These are phyloP conservation scores for Penicillium sp. DNA, from an alignment of 2,329 filamentous ascomycete genomes.

Conservation along the genomic window DNA sequence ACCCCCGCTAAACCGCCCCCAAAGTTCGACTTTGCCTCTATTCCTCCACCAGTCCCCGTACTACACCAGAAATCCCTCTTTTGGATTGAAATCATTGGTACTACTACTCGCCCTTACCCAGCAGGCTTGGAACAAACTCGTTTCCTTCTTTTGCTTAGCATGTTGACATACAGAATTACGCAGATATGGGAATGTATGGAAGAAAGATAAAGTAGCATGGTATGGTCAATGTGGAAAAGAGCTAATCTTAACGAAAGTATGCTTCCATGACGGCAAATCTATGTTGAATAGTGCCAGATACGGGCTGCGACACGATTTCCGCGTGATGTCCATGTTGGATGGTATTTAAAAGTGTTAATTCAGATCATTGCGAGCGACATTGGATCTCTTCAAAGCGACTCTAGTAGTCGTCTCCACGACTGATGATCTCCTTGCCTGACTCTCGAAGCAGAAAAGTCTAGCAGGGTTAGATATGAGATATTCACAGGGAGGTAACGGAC, in stretches of 20 bases:
- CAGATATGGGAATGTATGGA: background rate
- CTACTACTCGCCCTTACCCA: too few species aligned
- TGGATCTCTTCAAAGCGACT: background rate
- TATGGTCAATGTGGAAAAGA: background rate
- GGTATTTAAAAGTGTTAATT: background rate
- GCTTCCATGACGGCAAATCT: background rate
- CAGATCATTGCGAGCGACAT: background rate
- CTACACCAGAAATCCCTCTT: background rate
- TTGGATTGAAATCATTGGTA: too few species aligned
- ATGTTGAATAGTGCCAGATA: background rate
- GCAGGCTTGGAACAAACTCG: too few species aligned
- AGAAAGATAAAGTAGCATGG: background rate
- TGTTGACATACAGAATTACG: background rate
- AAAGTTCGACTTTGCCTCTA: too few species aligned
- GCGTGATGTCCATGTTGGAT: background rate
- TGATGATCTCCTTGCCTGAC: slow-evolving; percentile 50
- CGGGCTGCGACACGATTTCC: background rate
- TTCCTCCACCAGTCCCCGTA: too few species aligned
- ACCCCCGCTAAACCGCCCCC: background rate
- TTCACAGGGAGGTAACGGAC: slow-evolving; percentile 12
- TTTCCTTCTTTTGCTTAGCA: background rate
- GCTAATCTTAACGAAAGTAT: background rate
- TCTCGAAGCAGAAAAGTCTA: slow-evolving; percentile 53
- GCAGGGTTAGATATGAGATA: slow-evolving; percentile 9
- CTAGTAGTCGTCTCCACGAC: slow-evolving; percentile 3